Evolutionary conservation across 495 filamentous ascomycete species (phyloP).

Genomic region (Aspergillus hancockii): DNA sequence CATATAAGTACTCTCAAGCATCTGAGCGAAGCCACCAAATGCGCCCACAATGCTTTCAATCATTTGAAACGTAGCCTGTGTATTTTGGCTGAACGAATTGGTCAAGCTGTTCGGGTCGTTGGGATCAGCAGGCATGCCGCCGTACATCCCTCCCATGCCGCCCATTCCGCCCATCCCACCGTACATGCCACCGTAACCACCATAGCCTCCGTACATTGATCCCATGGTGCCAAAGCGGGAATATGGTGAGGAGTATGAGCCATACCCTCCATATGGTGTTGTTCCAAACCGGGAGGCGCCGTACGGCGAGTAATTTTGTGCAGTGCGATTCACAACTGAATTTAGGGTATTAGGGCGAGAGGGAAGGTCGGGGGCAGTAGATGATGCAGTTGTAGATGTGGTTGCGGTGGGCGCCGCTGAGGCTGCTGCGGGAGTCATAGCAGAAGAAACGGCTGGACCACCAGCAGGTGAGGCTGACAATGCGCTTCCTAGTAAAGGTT

Average conservation of each 20-base stretch:
- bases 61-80: constrained; percentile 97
- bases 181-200: constrained; percentile 49
- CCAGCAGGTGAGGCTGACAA: constrained; percentile 37
- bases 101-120: constrained; percentile 94
- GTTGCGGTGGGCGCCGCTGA: constrained; percentile 41
- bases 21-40: constrained; percentile 94
- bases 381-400: constrained; percentile 43
- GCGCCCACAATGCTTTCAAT: constrained; percentile 99
- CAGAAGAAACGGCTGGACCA: constrained; percentile 40
- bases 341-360: constrained; percentile 74
- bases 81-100: constrained; percentile 85
- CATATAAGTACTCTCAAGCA: constrained; percentile 99
- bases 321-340: constrained; percentile 78
- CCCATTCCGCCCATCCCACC: constrained; percentile 58
- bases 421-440: constrained; percentile 33
- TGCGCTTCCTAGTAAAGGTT: constrained; percentile 34
- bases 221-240: constrained; percentile 64
- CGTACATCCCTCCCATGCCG: constrained; percentile 53
- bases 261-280: constrained; percentile 48
- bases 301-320: constrained; percentile 80
- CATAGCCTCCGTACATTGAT: constrained; percentile 58
- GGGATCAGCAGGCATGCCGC: constrained; percentile 58
- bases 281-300: constrained; percentile 59
- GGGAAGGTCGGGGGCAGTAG: constrained; percentile 71
- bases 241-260: constrained; percentile 63